phyloP scores from a whole-genome alignment of 768 basidiomycete genomes.

The Rhodocollybia butyracea region DNA sequence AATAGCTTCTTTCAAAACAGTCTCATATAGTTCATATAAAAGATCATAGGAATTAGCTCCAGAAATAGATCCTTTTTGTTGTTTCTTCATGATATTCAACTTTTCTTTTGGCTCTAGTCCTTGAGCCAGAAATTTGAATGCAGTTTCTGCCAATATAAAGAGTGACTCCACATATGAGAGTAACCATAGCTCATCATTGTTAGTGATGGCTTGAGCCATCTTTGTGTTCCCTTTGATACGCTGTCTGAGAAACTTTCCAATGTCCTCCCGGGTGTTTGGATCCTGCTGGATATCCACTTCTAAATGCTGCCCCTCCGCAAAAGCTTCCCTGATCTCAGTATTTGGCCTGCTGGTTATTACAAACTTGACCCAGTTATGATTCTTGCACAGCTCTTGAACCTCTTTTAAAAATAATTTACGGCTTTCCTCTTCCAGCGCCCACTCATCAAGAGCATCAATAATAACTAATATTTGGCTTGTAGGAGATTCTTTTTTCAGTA shows the following conservation, averaged over 20 bases:
- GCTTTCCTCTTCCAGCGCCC: background rate
- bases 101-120: background rate
- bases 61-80: background rate
- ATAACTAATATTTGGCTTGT: too few relatives aligned
- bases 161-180: too few relatives aligned
- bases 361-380: too few relatives aligned
- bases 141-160: too few relatives aligned
- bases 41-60: too few relatives aligned
- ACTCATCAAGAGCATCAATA: too few relatives aligned
- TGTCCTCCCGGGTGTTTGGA: background rate
- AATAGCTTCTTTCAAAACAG: background rate
- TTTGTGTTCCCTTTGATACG: background rate
- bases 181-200: background rate
- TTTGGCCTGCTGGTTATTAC: too few relatives aligned
- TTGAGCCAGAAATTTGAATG: too few relatives aligned
- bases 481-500: background rate
- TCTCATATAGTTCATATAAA: too few relatives aligned
- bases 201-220: background rate
- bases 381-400: background rate
- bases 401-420: background rate
- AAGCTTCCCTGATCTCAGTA: too few relatives aligned
- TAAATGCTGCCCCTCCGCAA: background rate
- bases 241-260: too few relatives aligned
- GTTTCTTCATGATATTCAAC: background rate
- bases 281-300: background rate